These are phyloP conservation scores for Coemansia brasiliensis DNA, from an alignment of 192 early-diverging fungal species.

Conservation along the genomic window DNA sequence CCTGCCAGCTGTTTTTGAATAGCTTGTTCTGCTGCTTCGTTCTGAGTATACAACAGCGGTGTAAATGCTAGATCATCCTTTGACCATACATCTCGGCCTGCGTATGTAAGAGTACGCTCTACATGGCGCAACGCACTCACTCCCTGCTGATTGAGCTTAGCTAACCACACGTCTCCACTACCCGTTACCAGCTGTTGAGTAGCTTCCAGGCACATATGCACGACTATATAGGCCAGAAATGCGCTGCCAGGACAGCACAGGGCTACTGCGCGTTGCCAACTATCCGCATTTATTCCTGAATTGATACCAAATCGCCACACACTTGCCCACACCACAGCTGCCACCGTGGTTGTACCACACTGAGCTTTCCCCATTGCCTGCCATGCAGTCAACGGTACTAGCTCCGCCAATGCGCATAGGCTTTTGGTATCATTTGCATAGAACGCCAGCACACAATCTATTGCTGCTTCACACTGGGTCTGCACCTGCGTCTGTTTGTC, in stretches of 20 bases:
- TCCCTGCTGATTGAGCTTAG: conserved; percentile 20
- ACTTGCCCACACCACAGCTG: conserved; percentile 27
- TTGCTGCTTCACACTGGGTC: conserved; percentile 18
- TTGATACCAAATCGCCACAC: conserved; percentile 8
- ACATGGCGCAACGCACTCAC: conserved; percentile 12
- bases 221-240: conserved; percentile 25
- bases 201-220: conserved; percentile 14
- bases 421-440: neutral
- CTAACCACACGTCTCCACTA: neutral
- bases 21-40: conserved; percentile 4
- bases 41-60: conserved; percentile 27
- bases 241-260: conserved; percentile 25
- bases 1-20: conserved; percentile 18
- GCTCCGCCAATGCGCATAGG: neutral
- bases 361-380: conserved; percentile 9
- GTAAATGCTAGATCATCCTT: conserved; percentile 17
- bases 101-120: conserved; percentile 13
- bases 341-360: conserved; percentile 9
- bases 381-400: conserved; percentile 22
- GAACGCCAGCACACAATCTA: conserved; percentile 17
- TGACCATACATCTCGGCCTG: conserved; percentile 19
- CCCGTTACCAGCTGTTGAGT: conserved; percentile 16
- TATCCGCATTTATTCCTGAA: neutral
- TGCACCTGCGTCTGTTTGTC: conserved; percentile 19
- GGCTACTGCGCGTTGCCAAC: conserved; percentile 30